Percentiles rank a stretch among this genome's conserved stretches.
Conservation (phyloP, 169 alveolate genomes). For the Eimeria maxima region DNA sequence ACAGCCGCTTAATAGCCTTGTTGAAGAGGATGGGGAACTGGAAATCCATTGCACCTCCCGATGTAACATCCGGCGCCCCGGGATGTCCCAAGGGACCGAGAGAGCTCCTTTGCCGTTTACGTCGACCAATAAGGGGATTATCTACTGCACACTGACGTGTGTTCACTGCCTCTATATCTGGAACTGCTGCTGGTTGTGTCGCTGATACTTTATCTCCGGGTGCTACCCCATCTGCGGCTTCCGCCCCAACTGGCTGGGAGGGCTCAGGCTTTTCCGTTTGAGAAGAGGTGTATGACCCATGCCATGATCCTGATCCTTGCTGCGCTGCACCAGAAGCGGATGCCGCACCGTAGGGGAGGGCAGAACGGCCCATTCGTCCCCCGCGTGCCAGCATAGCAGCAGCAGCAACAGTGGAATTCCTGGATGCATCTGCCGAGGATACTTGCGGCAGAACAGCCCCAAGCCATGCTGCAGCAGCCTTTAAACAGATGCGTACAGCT, state of each 20-base stretch:
- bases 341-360: neutral
- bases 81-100: slow-evolving; percentile 27
- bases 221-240: slow-evolving; percentile 1
- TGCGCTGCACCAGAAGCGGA: slow-evolving; percentile 16
- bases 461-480: slow-evolving; percentile 69
- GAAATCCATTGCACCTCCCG: slow-evolving; percentile 52
- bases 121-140: neutral
- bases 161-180: neutral
- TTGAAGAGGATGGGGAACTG: slow-evolving; percentile 60
- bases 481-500: slow-evolving; percentile 54
- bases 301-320: neutral
- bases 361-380: slow-evolving; percentile 37
- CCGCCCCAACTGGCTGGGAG: neutral
- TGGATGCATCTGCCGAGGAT: slow-evolving; percentile 26
- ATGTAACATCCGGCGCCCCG: neutral
- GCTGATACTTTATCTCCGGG: neutral
- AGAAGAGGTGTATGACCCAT: neutral
- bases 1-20: slow-evolving; percentile 55
- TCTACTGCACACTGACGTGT: neutral
- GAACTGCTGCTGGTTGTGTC: neutral
- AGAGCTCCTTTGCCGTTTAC: slow-evolving; percentile 9
- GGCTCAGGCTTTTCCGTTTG: slow-evolving; percentile 1
- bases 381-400: slow-evolving; percentile 49
- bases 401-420: slow-evolving; percentile 54
- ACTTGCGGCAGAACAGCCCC: slow-evolving; percentile 60